These are phyloP conservation scores for Fusarium napiforme DNA, from an alignment of 2,329 filamentous ascomycete genomes.

Conservation along the genomic window DNA sequence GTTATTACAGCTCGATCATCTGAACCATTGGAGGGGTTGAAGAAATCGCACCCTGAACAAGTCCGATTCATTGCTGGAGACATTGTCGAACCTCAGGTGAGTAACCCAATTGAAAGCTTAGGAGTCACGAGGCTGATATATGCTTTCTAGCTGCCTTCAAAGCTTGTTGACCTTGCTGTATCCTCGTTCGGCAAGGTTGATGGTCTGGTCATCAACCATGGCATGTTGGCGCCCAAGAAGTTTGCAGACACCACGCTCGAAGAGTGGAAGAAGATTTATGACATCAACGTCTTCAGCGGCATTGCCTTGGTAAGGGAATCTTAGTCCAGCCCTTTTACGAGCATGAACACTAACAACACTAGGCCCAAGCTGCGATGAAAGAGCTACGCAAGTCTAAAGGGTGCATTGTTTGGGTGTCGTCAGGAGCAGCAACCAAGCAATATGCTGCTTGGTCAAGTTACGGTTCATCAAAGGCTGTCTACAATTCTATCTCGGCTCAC, in stretches of 20 bases:
- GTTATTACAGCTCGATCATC: conserved; percentile 67
- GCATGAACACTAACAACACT: conserved; percentile 18
- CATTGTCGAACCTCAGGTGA: conserved; percentile 58
- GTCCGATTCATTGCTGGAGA: conserved; percentile 69
- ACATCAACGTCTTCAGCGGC: conserved; percentile 88
- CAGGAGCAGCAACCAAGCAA: conserved; percentile 75
- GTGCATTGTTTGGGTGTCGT: conserved; percentile 81
- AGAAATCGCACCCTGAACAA: conserved; percentile 58
- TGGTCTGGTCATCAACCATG: conserved; percentile 89
- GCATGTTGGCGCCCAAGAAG: conserved; percentile 78
- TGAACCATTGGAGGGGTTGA: conserved; percentile 61
- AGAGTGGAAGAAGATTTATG: conserved; percentile 80
- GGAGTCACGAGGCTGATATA: not conserved
- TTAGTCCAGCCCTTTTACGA: not conserved
- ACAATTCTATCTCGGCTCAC: conserved; percentile 82
- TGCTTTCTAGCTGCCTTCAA: conserved; percentile 61
- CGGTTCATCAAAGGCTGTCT: conserved; percentile 82
- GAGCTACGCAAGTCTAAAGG: conserved; percentile 76
- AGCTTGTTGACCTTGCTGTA: conserved; percentile 73
- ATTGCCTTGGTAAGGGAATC: conserved; percentile 73
- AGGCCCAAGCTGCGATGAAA: conserved; percentile 78
- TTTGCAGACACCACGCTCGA: conserved; percentile 74
- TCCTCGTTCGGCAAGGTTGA: conserved; percentile 79
- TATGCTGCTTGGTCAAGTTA: conserved; percentile 84
- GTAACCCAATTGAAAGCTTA: not conserved